These are phyloP conservation scores for Rubroshorea leprosula DNA, from an alignment of 345 rosid species.

Conservation along the genomic window DNA sequence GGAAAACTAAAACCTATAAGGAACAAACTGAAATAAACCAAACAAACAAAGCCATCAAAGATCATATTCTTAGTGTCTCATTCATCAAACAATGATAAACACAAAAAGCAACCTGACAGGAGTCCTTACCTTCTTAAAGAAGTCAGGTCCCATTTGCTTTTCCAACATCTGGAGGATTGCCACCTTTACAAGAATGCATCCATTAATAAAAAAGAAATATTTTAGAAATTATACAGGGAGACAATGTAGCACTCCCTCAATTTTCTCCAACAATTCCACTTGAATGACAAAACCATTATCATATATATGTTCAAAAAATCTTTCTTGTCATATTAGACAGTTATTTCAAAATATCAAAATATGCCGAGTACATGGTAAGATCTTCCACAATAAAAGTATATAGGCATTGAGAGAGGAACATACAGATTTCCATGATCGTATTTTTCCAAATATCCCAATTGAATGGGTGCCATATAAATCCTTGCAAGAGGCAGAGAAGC, in stretches of 20 bases:
- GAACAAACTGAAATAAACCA: background rate
- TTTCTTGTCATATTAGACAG: background rate
- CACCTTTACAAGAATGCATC: conserved; percentile 42
- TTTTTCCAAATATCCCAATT: conserved; percentile 80
- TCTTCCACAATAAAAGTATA: background rate
- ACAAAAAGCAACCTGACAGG: conserved; percentile 9
- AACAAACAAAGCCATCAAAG: background rate
- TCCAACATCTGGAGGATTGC: conserved; percentile 96
- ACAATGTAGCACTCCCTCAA: background rate
- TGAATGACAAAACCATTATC: background rate
- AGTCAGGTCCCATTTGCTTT: conserved; percentile 99
- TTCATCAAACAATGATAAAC: background rate
- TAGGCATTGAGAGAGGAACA: conserved; percentile 24
- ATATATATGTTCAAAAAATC: background rate
- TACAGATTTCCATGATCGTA: conserved; percentile 97
- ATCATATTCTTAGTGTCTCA: background rate
- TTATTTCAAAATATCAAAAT: background rate
- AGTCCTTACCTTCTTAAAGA: conserved; percentile 71
- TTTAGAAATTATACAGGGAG: background rate
- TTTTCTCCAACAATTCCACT: background rate
- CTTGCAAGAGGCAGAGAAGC: conserved; percentile 78
- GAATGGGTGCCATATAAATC: conserved; percentile 82
- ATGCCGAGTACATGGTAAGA: background rate
- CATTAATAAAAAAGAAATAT: conserved; percentile 14
- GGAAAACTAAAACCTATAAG: background rate